Percentiles rank a stretch among this genome's conserved stretches.
These are phyloP conservation scores for Phialophora chinensis DNA, from an alignment of 2,329 filamentous ascomycete species.

Conservation along the genomic window DNA sequence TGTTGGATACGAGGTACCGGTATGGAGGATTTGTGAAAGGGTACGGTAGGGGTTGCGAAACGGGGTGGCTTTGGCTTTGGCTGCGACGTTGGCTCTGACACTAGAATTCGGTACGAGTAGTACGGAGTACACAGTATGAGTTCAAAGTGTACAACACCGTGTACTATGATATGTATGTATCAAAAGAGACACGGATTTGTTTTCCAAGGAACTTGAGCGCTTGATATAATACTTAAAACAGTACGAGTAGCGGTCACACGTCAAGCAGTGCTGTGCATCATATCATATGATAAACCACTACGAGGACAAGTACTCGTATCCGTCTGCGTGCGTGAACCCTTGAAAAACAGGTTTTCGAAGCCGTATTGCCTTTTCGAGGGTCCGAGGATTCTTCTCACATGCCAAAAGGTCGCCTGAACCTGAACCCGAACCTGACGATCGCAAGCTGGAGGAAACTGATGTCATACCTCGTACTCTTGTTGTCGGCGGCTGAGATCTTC, in stretches of 20 bases:
- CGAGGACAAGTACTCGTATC: background rate
- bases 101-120: background rate
- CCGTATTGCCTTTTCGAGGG: constrained; percentile 12
- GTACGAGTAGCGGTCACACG: background rate
- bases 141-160: background rate
- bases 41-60: background rate
- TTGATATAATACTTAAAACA: background rate
- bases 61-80: background rate
- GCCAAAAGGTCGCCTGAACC: background rate
- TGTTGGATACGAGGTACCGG: background rate
- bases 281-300: background rate
- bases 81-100: background rate
- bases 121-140: background rate
- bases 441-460: constrained; percentile 5
- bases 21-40: background rate
- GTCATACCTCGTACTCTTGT: constrained; percentile 1
- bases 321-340: background rate
- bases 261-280: background rate
- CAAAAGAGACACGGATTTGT: background rate
- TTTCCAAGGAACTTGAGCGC: background rate
- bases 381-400: constrained; percentile 8
- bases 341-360: constrained; percentile 15
- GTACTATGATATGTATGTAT: background rate
- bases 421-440: constrained; percentile 10
- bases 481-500: background rate